phyloP scores from a whole-genome alignment of 192 early-diverging fungal species.

The Backusella luteola region DNA sequence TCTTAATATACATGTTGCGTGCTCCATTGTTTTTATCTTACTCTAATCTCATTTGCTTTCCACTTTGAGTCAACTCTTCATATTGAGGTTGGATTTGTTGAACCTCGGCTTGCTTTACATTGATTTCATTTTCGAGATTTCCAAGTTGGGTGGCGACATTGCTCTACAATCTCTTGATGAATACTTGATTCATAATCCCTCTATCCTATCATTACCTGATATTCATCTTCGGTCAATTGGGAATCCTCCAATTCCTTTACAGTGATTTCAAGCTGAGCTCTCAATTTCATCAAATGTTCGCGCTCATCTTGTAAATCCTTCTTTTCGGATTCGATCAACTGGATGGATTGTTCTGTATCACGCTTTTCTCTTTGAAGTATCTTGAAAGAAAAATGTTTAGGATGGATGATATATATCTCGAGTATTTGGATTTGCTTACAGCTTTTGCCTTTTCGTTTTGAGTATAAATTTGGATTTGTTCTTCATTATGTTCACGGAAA shows the following conservation, averaged over 20 bases:
- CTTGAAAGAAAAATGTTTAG: constrained; percentile 10
- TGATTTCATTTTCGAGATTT: constrained; percentile 56
- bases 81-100: constrained; percentile 62
- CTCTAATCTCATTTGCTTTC: constrained; percentile 61
- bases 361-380: constrained; percentile 48
- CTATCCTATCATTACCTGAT: constrained; percentile 32
- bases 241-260: constrained; percentile 81
- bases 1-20: neutral
- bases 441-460: constrained; percentile 21
- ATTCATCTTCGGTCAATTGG: constrained; percentile 41
- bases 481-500: constrained; percentile 33
- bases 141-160: constrained; percentile 25
- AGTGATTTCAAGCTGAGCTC: constrained; percentile 75
- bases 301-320: constrained; percentile 69
- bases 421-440: constrained; percentile 21
- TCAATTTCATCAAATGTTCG: constrained; percentile 71
- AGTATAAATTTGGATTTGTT: constrained; percentile 16
- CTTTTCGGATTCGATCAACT: constrained; percentile 66
- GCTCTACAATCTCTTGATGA: neutral
- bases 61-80: constrained; percentile 53
- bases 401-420: no score
- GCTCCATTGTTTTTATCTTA: constrained; percentile 36
- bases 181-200: neutral
- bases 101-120: constrained; percentile 64
- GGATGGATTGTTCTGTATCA: constrained; percentile 60